Evolutionary conservation across 192 early-diverging fungal genomes (phyloP).

Genomic region (Martensiomyces pterosporus): DNA sequence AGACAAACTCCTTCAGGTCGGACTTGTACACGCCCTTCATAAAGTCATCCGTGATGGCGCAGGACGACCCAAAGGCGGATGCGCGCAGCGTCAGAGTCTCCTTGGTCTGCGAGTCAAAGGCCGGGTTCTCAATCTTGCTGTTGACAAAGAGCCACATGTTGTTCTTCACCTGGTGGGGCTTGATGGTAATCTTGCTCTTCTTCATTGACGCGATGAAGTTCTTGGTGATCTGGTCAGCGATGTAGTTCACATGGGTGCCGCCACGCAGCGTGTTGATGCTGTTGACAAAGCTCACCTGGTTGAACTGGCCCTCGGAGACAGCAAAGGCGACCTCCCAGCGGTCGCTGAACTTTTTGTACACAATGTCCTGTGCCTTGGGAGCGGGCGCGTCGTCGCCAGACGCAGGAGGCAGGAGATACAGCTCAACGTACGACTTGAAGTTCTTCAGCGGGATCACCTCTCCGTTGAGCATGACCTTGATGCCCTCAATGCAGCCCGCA

Average conservation of each 20-base stretch:
- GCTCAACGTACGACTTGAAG: constrained; percentile 87
- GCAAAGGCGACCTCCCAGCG: constrained; percentile 95
- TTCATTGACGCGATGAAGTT: constrained; percentile 65
- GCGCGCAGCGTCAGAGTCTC: constrained; percentile 83
- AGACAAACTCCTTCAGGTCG: constrained; percentile 79
- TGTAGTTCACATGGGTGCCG: constrained; percentile 84
- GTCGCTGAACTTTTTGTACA: constrained; percentile 73
- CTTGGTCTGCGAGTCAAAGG: constrained; percentile 98
- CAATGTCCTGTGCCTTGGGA: constrained; percentile 42
- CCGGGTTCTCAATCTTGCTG: constrained; percentile 86
- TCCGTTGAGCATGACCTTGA: constrained; percentile 88
- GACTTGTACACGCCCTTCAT: constrained; percentile 79
- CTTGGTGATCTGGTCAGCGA: constrained; percentile 75
- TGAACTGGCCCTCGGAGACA: constrained; percentile 92
- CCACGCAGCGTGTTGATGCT: constrained; percentile 93
- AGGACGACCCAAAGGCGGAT: constrained; percentile 78
- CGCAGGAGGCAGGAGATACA: constrained; percentile 57
- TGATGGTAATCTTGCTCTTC: constrained; percentile 68
- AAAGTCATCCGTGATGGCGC: constrained; percentile 70
- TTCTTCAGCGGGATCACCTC: constrained; percentile 73
- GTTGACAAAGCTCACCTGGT: constrained; percentile 96
- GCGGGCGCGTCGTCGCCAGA: constrained; percentile 18
- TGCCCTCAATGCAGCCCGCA: constrained; percentile 76
- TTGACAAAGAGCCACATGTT: constrained; percentile 96
- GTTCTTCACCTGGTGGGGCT: constrained; percentile 79